Evolutionary conservation across 2,329 filamentous ascomycete species (phyloP), one percentile per base, ranked within the genome.

Genomic region (Penicillium sp.): DNA sequence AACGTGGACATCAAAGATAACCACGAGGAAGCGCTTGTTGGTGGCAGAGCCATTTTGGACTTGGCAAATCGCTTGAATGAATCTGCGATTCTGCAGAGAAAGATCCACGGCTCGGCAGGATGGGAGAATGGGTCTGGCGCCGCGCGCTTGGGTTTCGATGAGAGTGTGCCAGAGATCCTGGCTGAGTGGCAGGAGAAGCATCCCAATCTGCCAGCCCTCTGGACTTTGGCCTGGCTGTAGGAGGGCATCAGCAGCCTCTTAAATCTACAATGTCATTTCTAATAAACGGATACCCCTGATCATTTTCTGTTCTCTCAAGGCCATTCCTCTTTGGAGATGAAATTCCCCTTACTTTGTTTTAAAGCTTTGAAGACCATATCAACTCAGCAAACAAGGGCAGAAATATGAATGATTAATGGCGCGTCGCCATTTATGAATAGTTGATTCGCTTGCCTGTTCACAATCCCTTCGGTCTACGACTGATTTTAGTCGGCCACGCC

Each of bases 1-100:
- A 98, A 98, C 61, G 86, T 98, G 46, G 93, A 98, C 66, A 98
- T 98, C 64, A 91, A 87, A 68, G 93, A 98, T 71, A 98, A 97
- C 64, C 93, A 97, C 64, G 91, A 98, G 67, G 93, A 98, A 70
- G 93, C 93, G 0, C 77, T 91, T 24, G 80, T 96, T 2, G 93
- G 93, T 8, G 93, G 93, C 1, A 83, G 85, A 57, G 93, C 88
- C 39, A 98, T 98, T 50, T 77, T 97, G 34, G 93, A 98, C 63
- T 77, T 98, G 33, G 93, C 93, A 1, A 82, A 91, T 62, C 83
- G 82, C 29, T 73, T 98, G 50, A 97, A 97, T 64, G 79, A 81
- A 13, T 87, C 83, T 0, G 93, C 93, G 0, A 76, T 71, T 27
- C 83, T 90, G 65, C 91, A 96, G 70, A 77, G 89, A 48, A 80